Conservation (phyloP, 495 filamentous ascomycete species). For the Neurospora tetraspora region DNA sequence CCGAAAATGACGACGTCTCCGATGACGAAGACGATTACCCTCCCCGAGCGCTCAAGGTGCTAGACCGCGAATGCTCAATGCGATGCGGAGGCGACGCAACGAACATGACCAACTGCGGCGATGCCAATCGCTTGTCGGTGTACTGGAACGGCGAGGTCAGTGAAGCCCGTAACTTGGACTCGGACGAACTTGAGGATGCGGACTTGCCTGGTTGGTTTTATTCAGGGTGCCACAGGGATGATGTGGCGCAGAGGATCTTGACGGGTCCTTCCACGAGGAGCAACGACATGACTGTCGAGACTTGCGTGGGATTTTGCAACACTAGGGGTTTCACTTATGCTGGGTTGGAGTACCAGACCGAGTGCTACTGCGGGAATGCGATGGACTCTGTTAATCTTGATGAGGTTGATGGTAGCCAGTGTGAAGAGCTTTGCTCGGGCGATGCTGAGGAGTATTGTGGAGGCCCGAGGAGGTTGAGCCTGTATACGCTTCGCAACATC, state of each 20-base stretch:
- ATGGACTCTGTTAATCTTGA: neutral
- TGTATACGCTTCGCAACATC: neutral
- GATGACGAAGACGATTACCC: neutral
- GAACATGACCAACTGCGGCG: neutral
- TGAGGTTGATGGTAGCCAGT: neutral
- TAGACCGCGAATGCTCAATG: constrained; percentile 3
- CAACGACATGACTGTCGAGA: constrained; percentile 9
- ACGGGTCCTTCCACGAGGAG: neutral
- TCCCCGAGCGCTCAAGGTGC: neutral
- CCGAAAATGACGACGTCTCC: neutral
- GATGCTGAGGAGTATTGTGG: neutral
- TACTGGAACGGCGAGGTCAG: neutral
- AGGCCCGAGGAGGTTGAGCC: neutral
- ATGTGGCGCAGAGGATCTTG: constrained; percentile 2
- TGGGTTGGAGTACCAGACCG: constrained; percentile 5
- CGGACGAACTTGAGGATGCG: neutral
- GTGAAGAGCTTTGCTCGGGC: neutral
- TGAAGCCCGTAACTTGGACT: neutral
- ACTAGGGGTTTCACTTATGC: neutral
- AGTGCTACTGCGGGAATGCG: constrained; percentile 1
- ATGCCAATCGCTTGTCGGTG: constrained; percentile 2
- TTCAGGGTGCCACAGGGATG: constrained; percentile 2
- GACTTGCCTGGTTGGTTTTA: neutral
- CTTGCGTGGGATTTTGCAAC: constrained; percentile 17
- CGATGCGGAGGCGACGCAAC: neutral